Base-by-base conservation (phyloP, 352 stramenopile species). In the Phytopythium aichiense region DNA sequence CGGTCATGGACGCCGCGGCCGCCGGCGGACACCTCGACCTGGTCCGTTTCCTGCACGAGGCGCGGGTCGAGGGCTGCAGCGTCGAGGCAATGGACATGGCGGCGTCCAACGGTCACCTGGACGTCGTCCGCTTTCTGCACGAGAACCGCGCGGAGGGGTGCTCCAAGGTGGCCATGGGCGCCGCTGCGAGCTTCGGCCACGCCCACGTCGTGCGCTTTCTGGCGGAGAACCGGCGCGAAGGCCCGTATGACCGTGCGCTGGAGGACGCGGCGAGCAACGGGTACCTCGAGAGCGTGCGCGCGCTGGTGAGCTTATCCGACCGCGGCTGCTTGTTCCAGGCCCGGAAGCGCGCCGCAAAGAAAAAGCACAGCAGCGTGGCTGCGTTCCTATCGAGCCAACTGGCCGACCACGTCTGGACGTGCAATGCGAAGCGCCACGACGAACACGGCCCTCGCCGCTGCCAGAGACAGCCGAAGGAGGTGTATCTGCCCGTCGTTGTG, bases 41-140 rank as follows among this genome's bases (percentile, higher is more conserved):
- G 2, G 64, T 77, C 43, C 58, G 61, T 38, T 77, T 66, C 60
- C 51, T 77, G n/a, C 64, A 77, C 23, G 58, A 66, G 20, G 43
- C 68, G 46, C 49, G 67, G 2, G 56, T 15, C 0, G 70, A 73
- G 33, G 64, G 67, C 11, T 77, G 64, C 56, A 73, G 67, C 3
- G 64, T 64, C 7, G 59, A 74, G 51, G 67, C 70, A 5, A 75
- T 77, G 70, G 67, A 77, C 40, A 70, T 73, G 61, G 70, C 70
- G 22, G 70, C 70, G 30, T 60, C 70, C 5, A 73, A 71, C 33
- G 67, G 67, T 22, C 64, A 77, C 31, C 25, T 74, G 8, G 58
- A 72, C 0, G 56, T 77, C 0, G 70, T 77, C 42, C 28, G 38
- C 28, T 74, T 72, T 45, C 61, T 77, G 48, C 70, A 77, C 38